These are phyloP conservation scores for Camellia sinensis DNA, from an alignment of 148 eudicot genomes.

Conservation along the genomic window DNA sequence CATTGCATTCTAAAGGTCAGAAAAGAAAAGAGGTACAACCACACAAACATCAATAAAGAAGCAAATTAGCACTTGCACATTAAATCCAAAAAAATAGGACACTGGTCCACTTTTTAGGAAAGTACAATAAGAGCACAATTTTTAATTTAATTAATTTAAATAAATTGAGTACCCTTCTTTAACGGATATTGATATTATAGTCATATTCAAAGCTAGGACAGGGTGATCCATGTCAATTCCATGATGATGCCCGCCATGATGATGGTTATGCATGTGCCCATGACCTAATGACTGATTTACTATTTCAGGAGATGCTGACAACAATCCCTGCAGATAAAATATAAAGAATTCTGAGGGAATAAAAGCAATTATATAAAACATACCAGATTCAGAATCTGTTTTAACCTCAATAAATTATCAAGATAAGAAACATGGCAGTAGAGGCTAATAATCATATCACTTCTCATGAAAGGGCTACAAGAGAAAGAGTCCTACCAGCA, in stretches of 20 bases:
- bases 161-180: slow-evolving; percentile 74
- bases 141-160: not conserved
- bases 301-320: slow-evolving; percentile 55
- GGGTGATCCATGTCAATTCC: slow-evolving; percentile 90
- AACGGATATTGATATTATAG: slow-evolving; percentile 64
- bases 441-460: not conserved
- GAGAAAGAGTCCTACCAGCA: slow-evolving; percentile 45
- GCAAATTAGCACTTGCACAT: not conserved
- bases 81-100: not conserved
- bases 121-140: not conserved
- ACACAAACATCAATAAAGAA: not conserved
- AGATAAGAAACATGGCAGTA: not conserved
- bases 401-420: not conserved
- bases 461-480: not conserved
- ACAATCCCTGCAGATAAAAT: slow-evolving; percentile 47
- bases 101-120: not conserved
- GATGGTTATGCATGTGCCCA: slow-evolving; percentile 51
- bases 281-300: slow-evolving; percentile 51
- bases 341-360: not conserved
- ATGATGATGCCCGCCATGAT: slow-evolving; percentile 64
- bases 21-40: too few species aligned
- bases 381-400: not conserved
- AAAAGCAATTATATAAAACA: not conserved
- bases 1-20: too few species aligned
- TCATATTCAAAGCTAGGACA: slow-evolving; percentile 78